A percentile compares a stretch with the other conserved stretches of the same genome.
Conservation (phyloP, 345 rosid species). For the Euphorbia lathyris region DNA sequence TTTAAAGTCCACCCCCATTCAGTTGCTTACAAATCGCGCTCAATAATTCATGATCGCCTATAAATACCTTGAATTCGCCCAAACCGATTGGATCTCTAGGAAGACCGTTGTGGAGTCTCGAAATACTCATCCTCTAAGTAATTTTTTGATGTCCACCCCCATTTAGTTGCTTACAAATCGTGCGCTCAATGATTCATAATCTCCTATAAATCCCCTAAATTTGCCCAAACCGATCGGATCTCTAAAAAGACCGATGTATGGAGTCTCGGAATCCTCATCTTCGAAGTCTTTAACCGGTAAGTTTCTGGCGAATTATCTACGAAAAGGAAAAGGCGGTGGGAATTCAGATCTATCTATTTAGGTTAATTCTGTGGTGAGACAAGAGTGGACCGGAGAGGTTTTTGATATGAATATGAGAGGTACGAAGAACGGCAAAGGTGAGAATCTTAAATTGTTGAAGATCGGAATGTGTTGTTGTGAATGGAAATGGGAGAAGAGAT, state of each 20-base stretch:
- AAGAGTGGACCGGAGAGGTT: constrained; percentile 81
- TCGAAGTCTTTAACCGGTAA: constrained; percentile 76
- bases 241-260: constrained; percentile 73
- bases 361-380: constrained; percentile 74
- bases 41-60: constrained; percentile 67
- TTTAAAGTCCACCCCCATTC: too few relatives aligned
- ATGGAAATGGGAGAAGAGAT: constrained; percentile 63
- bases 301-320: constrained; percentile 69
- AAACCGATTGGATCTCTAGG: constrained; percentile 39
- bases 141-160: too few relatives aligned
- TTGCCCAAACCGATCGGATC: constrained; percentile 39
- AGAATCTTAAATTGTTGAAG: constrained; percentile 76
- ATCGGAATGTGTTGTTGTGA: constrained; percentile 84
- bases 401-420: constrained; percentile 75
- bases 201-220: constrained; percentile 81
- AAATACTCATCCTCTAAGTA: constrained; percentile 77
- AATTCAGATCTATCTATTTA: constrained; percentile 59
- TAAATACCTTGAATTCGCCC: constrained; percentile 72
- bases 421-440: constrained; percentile 56
- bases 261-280: constrained; percentile 87
- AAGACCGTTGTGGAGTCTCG: constrained; percentile 87
- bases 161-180: too few relatives aligned
- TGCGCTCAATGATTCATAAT: constrained; percentile 67
- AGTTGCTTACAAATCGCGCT: constrained; percentile 64
- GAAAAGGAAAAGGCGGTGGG: constrained; percentile 52